These are phyloP conservation scores for Lyophyllum shimeji DNA, from an alignment of 768 basidiomycete species.

Conservation along the genomic window DNA sequence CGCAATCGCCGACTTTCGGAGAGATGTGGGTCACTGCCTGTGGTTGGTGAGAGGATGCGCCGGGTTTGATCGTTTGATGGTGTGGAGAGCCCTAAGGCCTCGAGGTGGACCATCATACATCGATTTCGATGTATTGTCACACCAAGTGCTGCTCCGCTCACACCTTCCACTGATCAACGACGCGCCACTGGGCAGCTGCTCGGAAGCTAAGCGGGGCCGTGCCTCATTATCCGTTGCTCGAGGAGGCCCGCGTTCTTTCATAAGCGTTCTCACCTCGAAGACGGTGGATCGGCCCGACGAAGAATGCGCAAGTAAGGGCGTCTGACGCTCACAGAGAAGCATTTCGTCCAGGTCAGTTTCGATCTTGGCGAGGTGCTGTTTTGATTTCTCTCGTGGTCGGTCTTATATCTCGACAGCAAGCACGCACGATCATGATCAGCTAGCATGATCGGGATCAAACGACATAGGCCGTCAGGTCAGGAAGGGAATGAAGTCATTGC, in stretches of 20 bases:
- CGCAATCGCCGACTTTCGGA: conserved; percentile 4
- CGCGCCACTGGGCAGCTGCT: conserved; percentile 8
- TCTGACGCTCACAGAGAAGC: background rate
- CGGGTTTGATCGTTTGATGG: conserved; percentile 6
- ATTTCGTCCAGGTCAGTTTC: background rate
- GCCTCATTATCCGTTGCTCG: background rate
- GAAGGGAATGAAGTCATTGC: background rate
- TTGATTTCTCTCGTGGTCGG: background rate
- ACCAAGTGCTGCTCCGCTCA: background rate
- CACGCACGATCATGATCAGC: background rate
- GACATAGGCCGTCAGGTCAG: background rate
- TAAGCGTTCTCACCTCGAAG: background rate
- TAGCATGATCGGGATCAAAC: background rate
- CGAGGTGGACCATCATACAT: too few relatives aligned
- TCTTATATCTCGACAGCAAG: background rate
- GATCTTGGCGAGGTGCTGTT: background rate
- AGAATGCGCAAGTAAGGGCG: background rate
- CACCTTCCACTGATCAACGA: background rate
- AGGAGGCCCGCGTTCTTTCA: background rate
- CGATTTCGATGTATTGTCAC: background rate
- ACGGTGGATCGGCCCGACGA: background rate
- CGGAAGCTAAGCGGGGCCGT: background rate
- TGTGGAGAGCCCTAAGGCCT: background rate
- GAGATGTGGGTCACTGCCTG: background rate
- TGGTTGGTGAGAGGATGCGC: background rate